phyloP scores from a whole-genome alignment of 495 filamentous ascomycete species.

The Glarea lozoyensis region DNA sequence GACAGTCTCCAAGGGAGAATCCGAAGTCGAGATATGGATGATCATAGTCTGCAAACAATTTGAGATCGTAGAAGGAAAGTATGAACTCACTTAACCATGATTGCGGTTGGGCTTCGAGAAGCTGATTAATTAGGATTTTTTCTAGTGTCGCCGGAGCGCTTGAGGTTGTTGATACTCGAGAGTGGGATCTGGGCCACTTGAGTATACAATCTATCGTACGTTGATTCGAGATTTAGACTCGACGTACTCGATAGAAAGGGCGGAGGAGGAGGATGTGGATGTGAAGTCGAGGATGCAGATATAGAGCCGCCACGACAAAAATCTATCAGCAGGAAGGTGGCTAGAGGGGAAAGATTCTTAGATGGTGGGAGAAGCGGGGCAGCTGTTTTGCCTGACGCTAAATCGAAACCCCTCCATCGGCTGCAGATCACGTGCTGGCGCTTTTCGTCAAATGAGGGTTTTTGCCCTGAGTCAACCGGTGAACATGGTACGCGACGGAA shows the following conservation, averaged over 20 bases:
- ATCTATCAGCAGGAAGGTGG: no score
- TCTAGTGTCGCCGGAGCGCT: constrained; percentile 15
- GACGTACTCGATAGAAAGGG: constrained; percentile 1
- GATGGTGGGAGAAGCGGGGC: no score
- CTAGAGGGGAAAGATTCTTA: no score
- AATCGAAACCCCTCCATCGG: no score
- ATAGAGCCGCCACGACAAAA: no score
- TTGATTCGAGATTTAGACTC: constrained; percentile 9
- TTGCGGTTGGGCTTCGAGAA: constrained; percentile 65
- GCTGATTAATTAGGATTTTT: constrained; percentile 20
- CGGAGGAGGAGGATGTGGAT: background rate
- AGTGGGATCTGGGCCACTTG: constrained; percentile 3
- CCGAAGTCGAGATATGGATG: no score
- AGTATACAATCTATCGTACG: constrained; percentile 16
- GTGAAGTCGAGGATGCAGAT: background rate
- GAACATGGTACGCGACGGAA: no score
- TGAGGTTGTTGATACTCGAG: constrained; percentile 4
- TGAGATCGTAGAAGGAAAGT: constrained; percentile 7
- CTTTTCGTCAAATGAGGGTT: no score
- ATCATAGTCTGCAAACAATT: background rate
- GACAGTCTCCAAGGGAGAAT: no score
- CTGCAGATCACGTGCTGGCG: no score
- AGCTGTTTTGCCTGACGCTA: no score
- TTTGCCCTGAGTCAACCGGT: no score
- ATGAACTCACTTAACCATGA: constrained; percentile 98